Conservation (phyloP, 2,329 filamentous ascomycete species). For the Albophoma yamanashiensis region DNA sequence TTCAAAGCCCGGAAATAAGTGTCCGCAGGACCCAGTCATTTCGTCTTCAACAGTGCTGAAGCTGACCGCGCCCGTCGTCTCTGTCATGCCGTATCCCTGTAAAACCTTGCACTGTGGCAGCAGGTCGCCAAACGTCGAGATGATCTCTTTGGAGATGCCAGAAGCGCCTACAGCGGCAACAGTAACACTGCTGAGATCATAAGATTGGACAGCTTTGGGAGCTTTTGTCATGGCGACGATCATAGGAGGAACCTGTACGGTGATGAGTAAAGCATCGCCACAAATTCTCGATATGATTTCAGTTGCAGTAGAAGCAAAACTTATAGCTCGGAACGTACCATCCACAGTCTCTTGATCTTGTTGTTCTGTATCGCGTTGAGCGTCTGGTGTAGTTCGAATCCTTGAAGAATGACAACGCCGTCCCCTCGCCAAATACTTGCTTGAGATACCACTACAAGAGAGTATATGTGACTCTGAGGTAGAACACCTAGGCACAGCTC, state of each 20-base stretch:
- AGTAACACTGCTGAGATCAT: neutral
- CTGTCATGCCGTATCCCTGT: neutral
- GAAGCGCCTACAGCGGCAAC: neutral
- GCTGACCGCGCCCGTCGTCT: neutral
- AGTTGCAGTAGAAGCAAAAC: neutral
- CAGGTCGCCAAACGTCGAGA: neutral
- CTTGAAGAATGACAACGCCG: neutral
- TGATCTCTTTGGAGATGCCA: neutral
- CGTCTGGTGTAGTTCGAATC: neutral
- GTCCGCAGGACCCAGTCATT: neutral
- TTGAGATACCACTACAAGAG: neutral
- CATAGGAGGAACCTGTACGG: neutral
- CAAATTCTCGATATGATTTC: neutral
- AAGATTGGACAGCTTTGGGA: neutral
- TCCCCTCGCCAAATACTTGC: neutral
- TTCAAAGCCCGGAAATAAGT: neutral
- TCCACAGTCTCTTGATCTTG: neutral
- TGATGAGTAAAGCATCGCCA: neutral
- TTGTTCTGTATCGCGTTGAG: neutral
- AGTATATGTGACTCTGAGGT: neutral
- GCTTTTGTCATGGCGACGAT: neutral
- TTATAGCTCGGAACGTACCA: neutral
- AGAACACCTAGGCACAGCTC: neutral
- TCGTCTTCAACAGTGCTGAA: neutral
- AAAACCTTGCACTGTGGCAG: neutral